Evolutionary conservation across 768 basidiomycete genomes (phyloP).

Genomic region (Leccinum fibrillosum): DNA sequence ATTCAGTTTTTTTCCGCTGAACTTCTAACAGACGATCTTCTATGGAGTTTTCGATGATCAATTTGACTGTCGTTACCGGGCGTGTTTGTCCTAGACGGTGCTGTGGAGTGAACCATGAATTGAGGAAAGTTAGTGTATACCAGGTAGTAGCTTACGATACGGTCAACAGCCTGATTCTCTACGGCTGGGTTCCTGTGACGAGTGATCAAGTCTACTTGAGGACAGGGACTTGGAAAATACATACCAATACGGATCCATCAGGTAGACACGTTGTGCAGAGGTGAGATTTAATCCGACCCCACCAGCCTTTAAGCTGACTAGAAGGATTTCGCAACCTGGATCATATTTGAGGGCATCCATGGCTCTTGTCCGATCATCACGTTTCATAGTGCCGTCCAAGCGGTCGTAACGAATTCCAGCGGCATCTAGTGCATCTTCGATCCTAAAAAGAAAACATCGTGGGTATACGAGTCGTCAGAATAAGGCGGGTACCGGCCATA

Average conservation of each 20-base stretch:
- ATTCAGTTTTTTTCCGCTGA: constrained; percentile 89
- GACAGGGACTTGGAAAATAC: background rate
- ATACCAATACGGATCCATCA: constrained; percentile 97
- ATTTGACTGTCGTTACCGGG: constrained; percentile 87
- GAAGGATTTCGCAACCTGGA: constrained; percentile 85
- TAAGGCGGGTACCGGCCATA: constrained; percentile 27
- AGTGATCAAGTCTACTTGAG: background rate
- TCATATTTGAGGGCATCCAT: constrained; percentile 93
- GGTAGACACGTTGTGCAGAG: constrained; percentile 87
- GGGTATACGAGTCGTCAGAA: constrained; percentile 2
- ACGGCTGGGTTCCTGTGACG: constrained; percentile 85
- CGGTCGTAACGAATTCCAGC: constrained; percentile 86
- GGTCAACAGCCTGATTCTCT: constrained; percentile 97
- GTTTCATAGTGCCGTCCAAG: constrained; percentile 96
- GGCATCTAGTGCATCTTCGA: constrained; percentile 85
- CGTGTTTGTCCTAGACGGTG: constrained; percentile 95
- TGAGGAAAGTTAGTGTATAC: background rate
- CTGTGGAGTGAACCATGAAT: constrained; percentile 36
- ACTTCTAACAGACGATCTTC: constrained; percentile 91
- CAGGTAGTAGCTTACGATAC: constrained; percentile 64
- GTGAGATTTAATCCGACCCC: constrained; percentile 97
- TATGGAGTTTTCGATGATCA: constrained; percentile 93
- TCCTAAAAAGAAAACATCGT: constrained; percentile 38
- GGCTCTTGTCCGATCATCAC: constrained; percentile 86
- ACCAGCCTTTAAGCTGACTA: constrained; percentile 95